Evolutionary conservation across 2,329 filamentous ascomycete genomes (phyloP), one percentile per base, ranked within the genome.

Genomic region (Phoma sp.): DNA sequence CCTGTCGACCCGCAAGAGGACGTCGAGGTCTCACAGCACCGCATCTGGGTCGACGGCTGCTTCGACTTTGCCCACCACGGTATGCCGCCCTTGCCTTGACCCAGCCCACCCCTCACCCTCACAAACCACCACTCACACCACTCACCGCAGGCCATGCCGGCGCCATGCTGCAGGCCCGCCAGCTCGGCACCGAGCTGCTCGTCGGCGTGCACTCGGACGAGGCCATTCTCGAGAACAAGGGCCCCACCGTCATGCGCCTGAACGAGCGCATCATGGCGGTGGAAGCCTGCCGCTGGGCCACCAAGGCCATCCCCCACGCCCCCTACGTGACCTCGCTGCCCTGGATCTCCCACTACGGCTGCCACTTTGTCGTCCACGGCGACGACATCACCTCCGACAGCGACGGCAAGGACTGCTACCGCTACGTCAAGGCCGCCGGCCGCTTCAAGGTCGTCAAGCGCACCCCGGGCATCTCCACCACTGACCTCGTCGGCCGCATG

Each of bases 51-150:
- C 21, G 95, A 99, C 75, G 95, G 95, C 59, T 99, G 95, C 82
- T 99, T 97, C 80, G 95, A 99, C 80, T 99, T 99, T 78, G 96
- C 93, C 78, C 95, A 99, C 76, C 95, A 98, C 75, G 95, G 91
- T 92, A 76, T 18, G 61, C 32, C 36, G 15, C 7, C 23, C 21
- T 10, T 9, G 2, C 30, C n/a, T 12, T 34, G 11, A n/a, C n/a
- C n/a, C n/a, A n/a, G n/a, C n/a, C n/a, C n/a, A n/a, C n/a, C n/a
- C n/a, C n/a, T n/a, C n/a, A n/a, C n/a, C n/a, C n/a, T n/a, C n/a
- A n/a, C 37, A 15, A 2, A 12, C 42, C 17, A 14, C 17, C 21
- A 20, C 29, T 20, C 47, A 47, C 29, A 33, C 29, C 45, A n/a
- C 20, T 49, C 42, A 11, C 17, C 15, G 66, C 52, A 93, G 91